Conservation (phyloP, 257 asterid genomes). For the Primulina tabacum region DNA sequence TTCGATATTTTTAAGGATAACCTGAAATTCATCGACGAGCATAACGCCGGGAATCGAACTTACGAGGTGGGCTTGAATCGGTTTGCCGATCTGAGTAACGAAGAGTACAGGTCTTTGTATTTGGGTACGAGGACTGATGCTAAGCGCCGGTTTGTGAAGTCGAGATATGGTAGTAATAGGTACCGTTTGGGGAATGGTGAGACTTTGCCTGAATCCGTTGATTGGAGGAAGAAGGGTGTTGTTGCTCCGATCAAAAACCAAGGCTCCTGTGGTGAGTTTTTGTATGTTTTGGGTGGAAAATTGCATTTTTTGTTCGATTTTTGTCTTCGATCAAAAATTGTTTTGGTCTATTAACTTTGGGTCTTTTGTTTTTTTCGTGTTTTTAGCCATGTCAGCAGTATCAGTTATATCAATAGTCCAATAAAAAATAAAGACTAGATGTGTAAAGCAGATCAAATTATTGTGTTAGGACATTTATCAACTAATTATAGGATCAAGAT, state of each 20-base stretch:
- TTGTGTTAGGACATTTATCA: no score
- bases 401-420: no score
- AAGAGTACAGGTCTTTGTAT: constrained; percentile 55
- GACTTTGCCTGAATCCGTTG: constrained; percentile 56
- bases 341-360: no score
- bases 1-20: constrained; percentile 71
- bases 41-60: constrained; percentile 48
- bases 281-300: not conserved
- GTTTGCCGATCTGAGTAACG: constrained; percentile 69
- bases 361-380: no score
- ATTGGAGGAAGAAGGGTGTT: constrained; percentile 73
- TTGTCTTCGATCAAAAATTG: no score
- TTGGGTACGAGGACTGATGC: constrained; percentile 64
- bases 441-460: no score
- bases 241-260: constrained; percentile 64
- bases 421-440: no score
- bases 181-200: constrained; percentile 41
- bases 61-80: constrained; percentile 65
- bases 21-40: constrained; percentile 57
- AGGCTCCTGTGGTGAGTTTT: constrained; percentile 56
- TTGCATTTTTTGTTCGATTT: no score
- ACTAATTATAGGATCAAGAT: no score
- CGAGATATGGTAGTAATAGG: constrained; percentile 43
- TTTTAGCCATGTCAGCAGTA: no score
- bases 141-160: constrained; percentile 53